Evolutionary conservation across 23 red algal species (phyloP).

Genomic region (Gracilariopsis chorda): DNA sequence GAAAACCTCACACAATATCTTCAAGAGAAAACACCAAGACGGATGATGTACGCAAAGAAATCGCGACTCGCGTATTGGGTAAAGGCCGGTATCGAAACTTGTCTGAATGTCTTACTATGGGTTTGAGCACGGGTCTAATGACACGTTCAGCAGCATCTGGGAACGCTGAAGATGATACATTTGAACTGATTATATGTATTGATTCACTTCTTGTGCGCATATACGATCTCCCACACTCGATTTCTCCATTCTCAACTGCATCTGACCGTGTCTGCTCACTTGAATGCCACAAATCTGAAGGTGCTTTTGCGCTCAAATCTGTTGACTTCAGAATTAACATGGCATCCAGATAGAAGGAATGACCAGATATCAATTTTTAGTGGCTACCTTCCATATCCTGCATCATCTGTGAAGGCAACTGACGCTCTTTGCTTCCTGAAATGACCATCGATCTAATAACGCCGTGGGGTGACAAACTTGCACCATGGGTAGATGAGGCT

Average conservation of each 20-base stretch:
- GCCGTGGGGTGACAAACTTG: constrained; percentile 33
- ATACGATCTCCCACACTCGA: constrained; percentile 37
- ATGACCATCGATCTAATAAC: constrained; percentile 22
- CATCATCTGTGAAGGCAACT: neutral
- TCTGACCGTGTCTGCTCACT: constrained; percentile 14
- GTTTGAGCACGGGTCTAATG: constrained; percentile 13
- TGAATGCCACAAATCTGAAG: neutral
- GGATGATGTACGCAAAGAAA: neutral
- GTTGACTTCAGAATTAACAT: neutral
- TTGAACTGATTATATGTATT: neutral
- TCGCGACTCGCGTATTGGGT: neutral
- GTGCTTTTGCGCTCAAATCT: constrained; percentile 19
- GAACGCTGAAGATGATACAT: constrained; percentile 27
- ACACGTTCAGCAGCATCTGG: neutral
- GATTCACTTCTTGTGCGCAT: constrained; percentile 39
- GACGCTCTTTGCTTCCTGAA: constrained; percentile 25
- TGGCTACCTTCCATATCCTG: neutral
- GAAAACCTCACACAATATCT: constrained; percentile 34
- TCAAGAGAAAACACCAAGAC: neutral
- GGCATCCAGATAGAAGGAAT: neutral
- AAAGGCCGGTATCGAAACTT: constrained; percentile 5
- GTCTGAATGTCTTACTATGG: constrained; percentile 38
- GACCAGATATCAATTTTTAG: constrained; percentile 10
- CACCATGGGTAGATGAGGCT: constrained; percentile 62
- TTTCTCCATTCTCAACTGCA: constrained; percentile 1